Percentiles rank a stretch among this genome's conserved stretches.
Evolutionary conservation across 2,329 filamentous ascomycete genomes (phyloP).

Genomic region (Dryadomyces quercus-mongolicae): DNA sequence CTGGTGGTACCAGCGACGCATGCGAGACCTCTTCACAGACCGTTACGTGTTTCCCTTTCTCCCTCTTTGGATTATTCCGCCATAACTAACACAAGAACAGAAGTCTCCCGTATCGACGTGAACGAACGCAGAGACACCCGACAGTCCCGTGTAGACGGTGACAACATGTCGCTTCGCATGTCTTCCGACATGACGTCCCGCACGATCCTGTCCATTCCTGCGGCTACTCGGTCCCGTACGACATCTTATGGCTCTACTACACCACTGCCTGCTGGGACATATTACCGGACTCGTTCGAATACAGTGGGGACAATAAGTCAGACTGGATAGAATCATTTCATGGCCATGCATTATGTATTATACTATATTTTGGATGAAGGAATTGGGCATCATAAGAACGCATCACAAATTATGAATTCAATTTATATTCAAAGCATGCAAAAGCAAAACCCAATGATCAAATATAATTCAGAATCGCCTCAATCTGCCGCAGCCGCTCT

Average conservation of each 20-base stretch:
- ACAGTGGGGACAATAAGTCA: no score
- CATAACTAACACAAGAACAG: background rate
- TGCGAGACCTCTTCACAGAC: slow-evolving; percentile 13
- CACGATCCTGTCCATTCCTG: background rate
- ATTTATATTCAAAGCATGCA: background rate
- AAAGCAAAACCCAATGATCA: background rate
- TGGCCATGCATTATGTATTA: no score
- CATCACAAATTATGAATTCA: no score
- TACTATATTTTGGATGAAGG: no score
- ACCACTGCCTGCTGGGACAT: no score
- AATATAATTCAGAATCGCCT: slow-evolving; percentile 7
- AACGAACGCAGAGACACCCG: slow-evolving; percentile 3
- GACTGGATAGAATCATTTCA: no score
- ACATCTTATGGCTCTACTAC: no score
- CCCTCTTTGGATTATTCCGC: no score
- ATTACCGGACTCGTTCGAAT: no score
- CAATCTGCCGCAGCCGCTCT: background rate
- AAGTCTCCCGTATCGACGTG: slow-evolving; percentile 6
- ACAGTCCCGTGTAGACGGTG: background rate
- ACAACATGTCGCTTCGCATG: background rate
- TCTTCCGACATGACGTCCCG: background rate
- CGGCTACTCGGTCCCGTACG: no score
- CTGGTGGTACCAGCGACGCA: slow-evolving; percentile 18
- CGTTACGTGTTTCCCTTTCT: slow-evolving; percentile 2
- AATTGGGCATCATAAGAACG: no score